Base-by-base conservation (phyloP, 23 red algal genomes). In the Gracilariopsis chorda region DNA sequence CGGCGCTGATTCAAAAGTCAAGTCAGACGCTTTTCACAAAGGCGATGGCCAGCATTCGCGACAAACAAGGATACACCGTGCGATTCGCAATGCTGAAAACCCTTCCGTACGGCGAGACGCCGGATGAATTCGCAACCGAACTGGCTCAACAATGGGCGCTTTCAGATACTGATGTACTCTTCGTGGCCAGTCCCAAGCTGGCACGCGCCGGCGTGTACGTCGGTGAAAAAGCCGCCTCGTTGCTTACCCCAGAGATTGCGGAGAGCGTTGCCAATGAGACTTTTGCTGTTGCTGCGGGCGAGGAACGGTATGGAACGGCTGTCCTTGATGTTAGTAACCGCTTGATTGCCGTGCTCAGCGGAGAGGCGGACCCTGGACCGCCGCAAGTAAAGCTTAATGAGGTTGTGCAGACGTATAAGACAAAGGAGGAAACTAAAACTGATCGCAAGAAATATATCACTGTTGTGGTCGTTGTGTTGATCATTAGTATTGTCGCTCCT, bases 401-500 rank as follows among this genome's bases (percentile, higher is more conserved):
- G 59, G 57, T 34, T 2, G 24, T 64, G 30, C 56, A 75, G 43
- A 88, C 70, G 49, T 94, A 69, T 65, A 94, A 85, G 74, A 94
- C 77, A 16, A 94, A 87, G 77, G 83, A 39, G 19, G 92, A 94
- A 57, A 94, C 92, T 0, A 79, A 87, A 67, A 87, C 21, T 27
- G 51, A 78, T 5, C 59, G 82, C 12, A 51, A 51, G 36, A 94
- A 94, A 75, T 94, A 94, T 51, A 53, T 94, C 7, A 62, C 48
- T 21, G 92, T 94, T 4, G 92, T 94, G 32, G 61, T 47, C 4
- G 75, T 63, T 14, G 64, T 94, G 82, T 59, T 94, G 21, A 75
- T 94, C 13, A 94, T 94, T 32, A 58, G 62, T 34, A 39, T 94
- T 48, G 83, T 94, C 10, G 92, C 92, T 9, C 92, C 92, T n/a